A percentile compares a stretch with the other conserved stretches of the same genome.
phyloP scores from a whole-genome alignment of 2,329 filamentous ascomycete species.

The Claviceps paspali region DNA sequence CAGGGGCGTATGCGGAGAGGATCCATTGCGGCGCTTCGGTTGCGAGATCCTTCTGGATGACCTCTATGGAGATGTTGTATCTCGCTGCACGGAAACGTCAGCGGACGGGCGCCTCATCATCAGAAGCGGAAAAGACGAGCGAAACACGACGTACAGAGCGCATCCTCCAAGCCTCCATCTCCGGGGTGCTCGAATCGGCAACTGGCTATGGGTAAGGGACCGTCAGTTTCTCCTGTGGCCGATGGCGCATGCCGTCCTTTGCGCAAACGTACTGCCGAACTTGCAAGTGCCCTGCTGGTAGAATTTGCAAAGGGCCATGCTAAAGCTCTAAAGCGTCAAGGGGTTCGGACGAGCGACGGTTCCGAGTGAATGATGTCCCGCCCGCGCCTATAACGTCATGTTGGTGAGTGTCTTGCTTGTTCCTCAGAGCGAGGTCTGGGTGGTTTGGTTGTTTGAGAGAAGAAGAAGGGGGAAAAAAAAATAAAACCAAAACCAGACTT shows the following conservation, averaged over 20 bases:
- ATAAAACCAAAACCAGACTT: too few species aligned
- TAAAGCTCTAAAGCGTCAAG: constrained; percentile 7
- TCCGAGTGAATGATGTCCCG: too few species aligned
- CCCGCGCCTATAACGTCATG: too few species aligned
- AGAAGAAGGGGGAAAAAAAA: too few species aligned
- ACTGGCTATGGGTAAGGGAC: constrained; percentile 22
- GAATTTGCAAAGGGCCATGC: constrained; percentile 31
- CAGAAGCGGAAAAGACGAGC: too few species aligned
- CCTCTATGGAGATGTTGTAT: constrained; percentile 40
- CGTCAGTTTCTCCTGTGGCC: too few species aligned
- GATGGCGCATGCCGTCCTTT: too few species aligned
- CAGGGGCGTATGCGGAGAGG: constrained; percentile 72
- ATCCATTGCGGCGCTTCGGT: constrained; percentile 69
- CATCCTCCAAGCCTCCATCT: constrained; percentile 12
- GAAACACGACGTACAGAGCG: constrained; percentile 12
- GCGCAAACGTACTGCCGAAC: constrained; percentile 23
- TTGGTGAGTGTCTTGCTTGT: too few species aligned
- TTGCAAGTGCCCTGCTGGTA: constrained; percentile 36
- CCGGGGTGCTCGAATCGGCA: constrained; percentile 41
- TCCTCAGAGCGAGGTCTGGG: too few species aligned
- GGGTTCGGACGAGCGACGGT: neutral
- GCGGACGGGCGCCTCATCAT: too few species aligned
- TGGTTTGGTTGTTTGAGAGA: too few species aligned
- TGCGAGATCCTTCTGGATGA: constrained; percentile 51
- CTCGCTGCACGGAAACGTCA: constrained; percentile 12